Evolutionary conservation across 1,284 basidiomycete species (phyloP).

Genomic region (Termitomyces sp.): DNA sequence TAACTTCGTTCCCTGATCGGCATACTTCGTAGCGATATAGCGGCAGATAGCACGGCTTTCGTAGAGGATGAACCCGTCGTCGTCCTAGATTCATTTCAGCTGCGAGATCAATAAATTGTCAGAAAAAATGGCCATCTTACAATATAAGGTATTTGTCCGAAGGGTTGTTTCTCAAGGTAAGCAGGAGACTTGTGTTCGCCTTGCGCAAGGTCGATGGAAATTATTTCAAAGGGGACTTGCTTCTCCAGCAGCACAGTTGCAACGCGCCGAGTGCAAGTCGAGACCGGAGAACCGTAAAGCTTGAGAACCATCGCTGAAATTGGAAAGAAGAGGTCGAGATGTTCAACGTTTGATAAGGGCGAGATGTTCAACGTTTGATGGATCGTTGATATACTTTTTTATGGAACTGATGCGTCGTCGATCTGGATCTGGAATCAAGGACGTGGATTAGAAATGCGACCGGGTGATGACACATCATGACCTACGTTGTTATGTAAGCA

Average conservation of each 20-base stretch:
- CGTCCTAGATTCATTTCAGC: conserved; percentile 13
- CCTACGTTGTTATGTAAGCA: no score
- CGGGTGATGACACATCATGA: no score
- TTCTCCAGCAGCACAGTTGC: conserved; percentile 43
- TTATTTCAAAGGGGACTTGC: conserved; percentile 42
- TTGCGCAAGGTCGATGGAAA: conserved; percentile 34
- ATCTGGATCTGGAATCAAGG: no score
- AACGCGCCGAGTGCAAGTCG: conserved; percentile 40
- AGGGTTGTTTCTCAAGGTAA: conserved; percentile 47
- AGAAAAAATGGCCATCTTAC: conserved; percentile 24
- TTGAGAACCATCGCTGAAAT: conserved; percentile 38
- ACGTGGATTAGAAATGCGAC: no score
- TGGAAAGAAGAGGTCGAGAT: neutral
- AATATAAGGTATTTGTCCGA: conserved; percentile 59
- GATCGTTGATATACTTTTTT: neutral
- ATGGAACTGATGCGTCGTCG: no score
- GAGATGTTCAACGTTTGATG: no score
- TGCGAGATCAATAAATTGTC: no score
- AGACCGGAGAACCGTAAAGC: conserved; percentile 35
- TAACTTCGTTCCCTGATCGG: conserved; percentile 22
- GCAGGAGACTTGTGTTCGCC: conserved; percentile 39
- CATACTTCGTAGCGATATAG: conserved; percentile 33
- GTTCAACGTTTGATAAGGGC: no score
- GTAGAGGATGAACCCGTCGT: conserved; percentile 31
- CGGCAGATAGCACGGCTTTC: conserved; percentile 43